phyloP scores from a whole-genome alignment of 2,329 filamentous ascomycete species.

The Pleurostoma richardsiae region DNA sequence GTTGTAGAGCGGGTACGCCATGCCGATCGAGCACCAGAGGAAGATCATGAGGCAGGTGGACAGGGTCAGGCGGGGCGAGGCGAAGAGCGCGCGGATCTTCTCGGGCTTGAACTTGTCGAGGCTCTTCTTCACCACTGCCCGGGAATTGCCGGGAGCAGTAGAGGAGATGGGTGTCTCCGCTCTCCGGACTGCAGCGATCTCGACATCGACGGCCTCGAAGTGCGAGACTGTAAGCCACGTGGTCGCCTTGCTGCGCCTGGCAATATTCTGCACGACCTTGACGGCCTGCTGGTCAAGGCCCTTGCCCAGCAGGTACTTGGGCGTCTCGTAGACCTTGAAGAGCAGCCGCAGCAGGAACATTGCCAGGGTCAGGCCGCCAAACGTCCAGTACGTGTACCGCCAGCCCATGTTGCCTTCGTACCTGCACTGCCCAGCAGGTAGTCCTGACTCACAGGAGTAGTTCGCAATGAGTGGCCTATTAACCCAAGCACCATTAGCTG shows the following conservation, averaged over 20 bases:
- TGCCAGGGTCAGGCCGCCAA: constrained; percentile 47
- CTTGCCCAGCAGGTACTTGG: constrained; percentile 30
- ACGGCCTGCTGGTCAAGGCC: constrained; percentile 33
- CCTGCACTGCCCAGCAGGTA: constrained; percentile 12
- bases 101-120: constrained; percentile 44
- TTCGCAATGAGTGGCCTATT: too few relatives aligned
- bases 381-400: constrained; percentile 50
- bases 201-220: constrained; percentile 11
- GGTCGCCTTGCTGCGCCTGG: constrained; percentile 15
- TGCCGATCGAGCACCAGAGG: constrained; percentile 54
- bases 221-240: constrained; percentile 18
- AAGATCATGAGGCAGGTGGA: constrained; percentile 48
- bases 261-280: constrained; percentile 33
- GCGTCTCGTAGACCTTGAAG: constrained; percentile 4
- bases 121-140: constrained; percentile 32
- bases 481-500: too few relatives aligned
- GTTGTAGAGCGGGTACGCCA: constrained; percentile 54
- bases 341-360: constrained; percentile 43
- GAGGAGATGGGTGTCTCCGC: constrained; percentile 13
- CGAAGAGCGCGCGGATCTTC: constrained; percentile 50
- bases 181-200: constrained; percentile 6
- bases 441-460: too few relatives aligned
- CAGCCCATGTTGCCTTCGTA: constrained; percentile 49
- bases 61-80: constrained; percentile 43
- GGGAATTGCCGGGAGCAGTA: constrained; percentile 2